A percentile compares a stretch with the other conserved stretches of the same genome.
These are phyloP conservation scores for Pholiota adiposa DNA, from an alignment of 1,284 basidiomycete genomes.

Conservation along the genomic window DNA sequence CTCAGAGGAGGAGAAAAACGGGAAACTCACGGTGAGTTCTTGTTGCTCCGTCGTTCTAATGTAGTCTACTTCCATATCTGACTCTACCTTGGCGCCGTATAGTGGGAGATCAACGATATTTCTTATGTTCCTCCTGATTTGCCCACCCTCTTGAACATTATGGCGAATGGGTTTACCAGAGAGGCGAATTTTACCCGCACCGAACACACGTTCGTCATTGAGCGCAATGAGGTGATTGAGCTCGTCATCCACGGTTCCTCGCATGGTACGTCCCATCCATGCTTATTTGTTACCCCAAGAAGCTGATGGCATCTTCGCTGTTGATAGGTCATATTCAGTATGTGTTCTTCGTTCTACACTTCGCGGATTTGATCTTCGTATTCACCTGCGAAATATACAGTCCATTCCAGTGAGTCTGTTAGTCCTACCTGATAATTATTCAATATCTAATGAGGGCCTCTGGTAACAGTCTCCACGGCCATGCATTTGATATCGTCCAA, in stretches of 20 bases:
- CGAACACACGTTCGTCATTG: constrained; percentile 32
- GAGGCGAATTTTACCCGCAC: constrained; percentile 32
- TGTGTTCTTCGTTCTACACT: background rate
- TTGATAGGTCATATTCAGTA: constrained; percentile 21
- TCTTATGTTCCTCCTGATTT: constrained; percentile 28
- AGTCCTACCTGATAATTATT: background rate
- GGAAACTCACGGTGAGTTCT: constrained; percentile 16
- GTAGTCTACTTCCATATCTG: no score
- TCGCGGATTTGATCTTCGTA: no score
- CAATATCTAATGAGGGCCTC: background rate
- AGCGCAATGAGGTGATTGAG: constrained; percentile 35
- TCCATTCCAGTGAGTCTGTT: constrained; percentile 28
- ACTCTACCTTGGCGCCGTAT: background rate
- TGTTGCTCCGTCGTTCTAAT: no score
- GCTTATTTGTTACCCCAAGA: no score
- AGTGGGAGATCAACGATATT: constrained; percentile 34
- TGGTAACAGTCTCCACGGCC: constrained; percentile 21
- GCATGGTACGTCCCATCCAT: constrained; percentile 23
- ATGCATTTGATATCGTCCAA: constrained; percentile 45
- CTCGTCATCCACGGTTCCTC: constrained; percentile 35
- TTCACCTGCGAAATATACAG: constrained; percentile 2
- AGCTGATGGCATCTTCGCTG: no score
- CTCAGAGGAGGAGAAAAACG: constrained; percentile 24
- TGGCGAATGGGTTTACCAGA: constrained; percentile 28
- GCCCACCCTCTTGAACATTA: constrained; percentile 32